Conservation (phyloP, 768 basidiomycete species). For the Cytidiella melzeri region DNA sequence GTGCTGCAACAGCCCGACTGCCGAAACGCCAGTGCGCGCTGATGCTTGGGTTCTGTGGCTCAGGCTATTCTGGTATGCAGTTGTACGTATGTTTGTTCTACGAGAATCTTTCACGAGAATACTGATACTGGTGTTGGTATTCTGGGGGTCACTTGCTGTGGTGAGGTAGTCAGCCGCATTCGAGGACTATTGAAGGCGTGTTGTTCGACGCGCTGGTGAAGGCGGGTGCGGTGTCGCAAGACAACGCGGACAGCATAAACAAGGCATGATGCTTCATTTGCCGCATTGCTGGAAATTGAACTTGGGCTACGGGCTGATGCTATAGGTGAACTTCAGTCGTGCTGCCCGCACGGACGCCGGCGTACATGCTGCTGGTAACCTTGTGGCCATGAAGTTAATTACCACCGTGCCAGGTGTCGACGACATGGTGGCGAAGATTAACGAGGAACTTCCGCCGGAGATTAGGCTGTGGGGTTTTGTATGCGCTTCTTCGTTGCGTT, state of each 20-base stretch:
- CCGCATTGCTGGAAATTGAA: no score
- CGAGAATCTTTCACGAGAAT: no score
- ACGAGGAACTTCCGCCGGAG: constrained; percentile 83
- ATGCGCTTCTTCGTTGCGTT: constrained; percentile 34
- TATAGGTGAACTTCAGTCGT: constrained; percentile 73
- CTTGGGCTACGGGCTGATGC: no score
- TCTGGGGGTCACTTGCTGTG: no score
- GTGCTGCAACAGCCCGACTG: constrained; percentile 45
- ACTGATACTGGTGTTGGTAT: no score
- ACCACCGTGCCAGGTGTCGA: constrained; percentile 61
- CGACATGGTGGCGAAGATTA: constrained; percentile 68
- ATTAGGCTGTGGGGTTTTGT: constrained; percentile 92
- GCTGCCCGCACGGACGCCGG: constrained; percentile 97
- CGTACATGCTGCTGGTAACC: constrained; percentile 93
- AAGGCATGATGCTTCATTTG: constrained; percentile 46
- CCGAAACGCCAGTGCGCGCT: constrained; percentile 85
- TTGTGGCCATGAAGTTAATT: constrained; percentile 91
- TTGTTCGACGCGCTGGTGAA: constrained; percentile 85
- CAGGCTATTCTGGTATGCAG: constrained; percentile 93
- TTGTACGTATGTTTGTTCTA: constrained; percentile 78
- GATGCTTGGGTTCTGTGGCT: constrained; percentile 87
- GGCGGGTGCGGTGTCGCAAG: constrained; percentile 88
- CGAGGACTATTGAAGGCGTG: constrained; percentile 83
- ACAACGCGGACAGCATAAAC: constrained; percentile 85
- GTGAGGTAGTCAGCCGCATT: constrained; percentile 55